phyloP scores from a whole-genome alignment of 495 filamentous ascomycete genomes.

The Podospora sp. region DNA sequence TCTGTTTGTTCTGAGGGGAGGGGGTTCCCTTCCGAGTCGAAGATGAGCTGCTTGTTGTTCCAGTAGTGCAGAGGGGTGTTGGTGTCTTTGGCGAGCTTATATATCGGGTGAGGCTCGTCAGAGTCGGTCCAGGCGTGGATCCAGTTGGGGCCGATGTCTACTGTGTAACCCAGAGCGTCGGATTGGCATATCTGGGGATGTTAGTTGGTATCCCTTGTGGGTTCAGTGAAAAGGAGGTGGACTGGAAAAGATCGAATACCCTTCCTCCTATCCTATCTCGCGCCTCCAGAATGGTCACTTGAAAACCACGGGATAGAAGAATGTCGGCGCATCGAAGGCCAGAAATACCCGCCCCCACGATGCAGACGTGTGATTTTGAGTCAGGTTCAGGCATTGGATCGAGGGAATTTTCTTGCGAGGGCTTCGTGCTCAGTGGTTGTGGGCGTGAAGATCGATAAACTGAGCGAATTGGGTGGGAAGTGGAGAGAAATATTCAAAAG shows the following conservation, averaged over 20 bases:
- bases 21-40: constrained; percentile 56
- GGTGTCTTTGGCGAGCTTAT: constrained; percentile 56
- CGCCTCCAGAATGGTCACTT: constrained; percentile 69
- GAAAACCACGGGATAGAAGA: constrained; percentile 63
- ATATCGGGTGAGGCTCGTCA: constrained; percentile 69
- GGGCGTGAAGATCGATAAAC: no score
- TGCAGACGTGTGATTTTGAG: constrained; percentile 55
- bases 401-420: neutral
- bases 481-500: no score
- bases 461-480: no score
- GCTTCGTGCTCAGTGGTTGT: neutral
- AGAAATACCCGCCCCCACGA: constrained; percentile 72
- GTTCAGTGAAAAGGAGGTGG: constrained; percentile 16
- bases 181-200: constrained; percentile 28
- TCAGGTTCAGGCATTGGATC: neutral
- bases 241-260: constrained; percentile 44
- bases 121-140: constrained; percentile 67
- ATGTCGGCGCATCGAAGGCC: constrained; percentile 73
- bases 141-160: constrained; percentile 74
- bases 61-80: constrained; percentile 48
- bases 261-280: constrained; percentile 70
- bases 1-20: constrained; percentile 53
- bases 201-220: neutral
- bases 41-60: constrained; percentile 57
- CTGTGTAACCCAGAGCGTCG: constrained; percentile 40